Evolutionary conservation across 2,329 filamentous ascomycete genomes (phyloP).

Genomic region (Trichoderma hamatum): DNA sequence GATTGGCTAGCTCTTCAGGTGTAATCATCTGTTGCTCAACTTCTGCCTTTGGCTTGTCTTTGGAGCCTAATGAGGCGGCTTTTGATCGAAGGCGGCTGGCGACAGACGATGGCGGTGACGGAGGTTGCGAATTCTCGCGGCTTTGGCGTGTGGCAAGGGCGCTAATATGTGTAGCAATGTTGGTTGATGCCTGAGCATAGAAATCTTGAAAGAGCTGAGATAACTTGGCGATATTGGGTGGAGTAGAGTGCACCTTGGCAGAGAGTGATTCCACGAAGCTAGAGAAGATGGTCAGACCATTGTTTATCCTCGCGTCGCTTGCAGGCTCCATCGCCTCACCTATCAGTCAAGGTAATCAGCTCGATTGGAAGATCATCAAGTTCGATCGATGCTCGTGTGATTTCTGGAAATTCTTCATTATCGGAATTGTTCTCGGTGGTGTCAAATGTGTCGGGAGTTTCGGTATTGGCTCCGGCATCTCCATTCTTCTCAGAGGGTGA

Average conservation of each 20-base stretch:
- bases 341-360: slow-evolving; percentile 85
- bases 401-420: slow-evolving; percentile 51
- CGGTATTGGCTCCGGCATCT: slow-evolving; percentile 35
- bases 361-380: slow-evolving; percentile 93
- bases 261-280: slow-evolving; percentile 91
- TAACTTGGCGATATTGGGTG: slow-evolving; percentile 79
- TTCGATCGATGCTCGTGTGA: slow-evolving; percentile 63
- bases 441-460: slow-evolving; percentile 55
- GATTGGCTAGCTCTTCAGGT: slow-evolving; percentile 76
- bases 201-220: slow-evolving; percentile 94
- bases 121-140: slow-evolving; percentile 63
- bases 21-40: slow-evolving; percentile 85
- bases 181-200: slow-evolving; percentile 76
- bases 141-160: slow-evolving; percentile 75
- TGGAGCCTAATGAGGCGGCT: slow-evolving; percentile 56
- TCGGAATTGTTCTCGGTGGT: slow-evolving; percentile 45
- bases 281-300: slow-evolving; percentile 28
- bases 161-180: slow-evolving; percentile 85
- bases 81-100: slow-evolving; percentile 60
- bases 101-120: slow-evolving; percentile 59
- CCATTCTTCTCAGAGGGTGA: slow-evolving; percentile 35
- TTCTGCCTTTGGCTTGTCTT: slow-evolving; percentile 54
- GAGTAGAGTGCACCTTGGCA: slow-evolving; percentile 82
- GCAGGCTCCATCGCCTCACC: slow-evolving; percentile 52
- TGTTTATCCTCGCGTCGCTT: not conserved